These are phyloP conservation scores for Biscutella laevigata DNA, from an alignment of 441 rosid species.

Conservation along the genomic window DNA sequence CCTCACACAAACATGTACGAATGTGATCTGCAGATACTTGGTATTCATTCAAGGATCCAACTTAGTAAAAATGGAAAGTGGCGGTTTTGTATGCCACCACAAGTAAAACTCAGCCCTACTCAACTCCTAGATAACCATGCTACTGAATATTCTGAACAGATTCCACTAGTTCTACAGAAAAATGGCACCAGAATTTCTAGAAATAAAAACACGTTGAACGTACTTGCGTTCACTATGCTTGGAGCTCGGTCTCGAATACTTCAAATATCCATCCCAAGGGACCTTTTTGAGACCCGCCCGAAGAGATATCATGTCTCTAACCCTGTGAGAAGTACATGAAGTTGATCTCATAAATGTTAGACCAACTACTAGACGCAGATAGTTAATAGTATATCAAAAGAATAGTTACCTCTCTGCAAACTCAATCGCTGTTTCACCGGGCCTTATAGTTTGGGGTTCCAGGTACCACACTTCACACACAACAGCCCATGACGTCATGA, in stretches of 20 bases:
- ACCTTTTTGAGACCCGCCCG: slow-evolving; percentile 96
- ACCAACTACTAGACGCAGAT: background rate
- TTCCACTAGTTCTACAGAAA: background rate
- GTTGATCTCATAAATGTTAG: background rate
- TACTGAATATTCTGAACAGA: background rate
- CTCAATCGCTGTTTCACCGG: slow-evolving; percentile 80
- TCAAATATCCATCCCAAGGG: slow-evolving; percentile 97
- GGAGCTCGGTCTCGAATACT: slow-evolving; percentile 90
- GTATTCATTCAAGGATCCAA: background rate
- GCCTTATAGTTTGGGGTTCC: slow-evolving; percentile 74
- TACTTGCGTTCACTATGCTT: slow-evolving; percentile 94
- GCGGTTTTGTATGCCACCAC: no score
- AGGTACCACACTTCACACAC: slow-evolving; percentile 97
- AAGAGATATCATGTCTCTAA: slow-evolving; percentile 77
- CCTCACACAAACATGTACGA: no score
- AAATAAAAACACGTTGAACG: slow-evolving; percentile 23
- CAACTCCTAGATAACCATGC: no score
- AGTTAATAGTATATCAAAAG: no score
- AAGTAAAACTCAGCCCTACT: no score
- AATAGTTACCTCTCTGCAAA: slow-evolving; percentile 80
- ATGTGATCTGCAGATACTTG: no score
- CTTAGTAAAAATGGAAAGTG: background rate
- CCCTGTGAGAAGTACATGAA: slow-evolving; percentile 38
- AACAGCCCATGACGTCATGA: slow-evolving; percentile 98
- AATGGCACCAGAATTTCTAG: background rate